Base-by-base conservation (phyloP, 2,329 filamentous ascomycete species). In the Talaromyces amestolkiae region DNA sequence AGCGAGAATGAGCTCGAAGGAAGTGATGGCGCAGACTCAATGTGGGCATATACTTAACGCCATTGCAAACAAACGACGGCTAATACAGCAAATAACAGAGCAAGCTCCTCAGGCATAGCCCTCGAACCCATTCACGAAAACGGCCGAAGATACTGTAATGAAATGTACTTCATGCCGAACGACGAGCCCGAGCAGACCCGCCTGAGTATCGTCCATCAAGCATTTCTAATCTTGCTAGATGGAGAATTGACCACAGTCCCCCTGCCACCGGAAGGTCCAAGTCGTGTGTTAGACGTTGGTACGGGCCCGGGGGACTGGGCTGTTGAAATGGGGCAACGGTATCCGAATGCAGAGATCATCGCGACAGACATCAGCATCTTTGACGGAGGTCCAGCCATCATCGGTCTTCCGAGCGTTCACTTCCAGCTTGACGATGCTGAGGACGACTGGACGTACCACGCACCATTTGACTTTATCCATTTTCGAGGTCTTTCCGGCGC, bases 171-270 rank as follows among this genome's bases (percentile, higher is more conserved):
- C 73, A 87, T 89, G 82, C 88, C 88, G 15, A 89, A 89, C 73
- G 88, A 90, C 70, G 85, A 89, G 54, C 77, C 82, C 54, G 88
- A 90, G 72, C 86, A 89, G 74, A 85, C 86, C 54, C 85, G 88
- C 49, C 75, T 89, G 60, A 83, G 85, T 65, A 80, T 90, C 61
- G 79, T 86, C 45, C 87, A 90, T 69, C 86, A 89, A 72, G 84
- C 89, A 56, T 89, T 86, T 70, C 76, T 88, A 6, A 82, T 75
- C 24, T 61, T 80, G 47, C 69, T 79, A 37, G 69, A 79, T 58
- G 70, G 75, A 47, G 67, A 74, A 39, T 67, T 79, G 60, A 76
- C 76, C 31, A 70, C 74, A 35, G 70, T 72, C 6, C 70, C 74
- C 24, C 64, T 80, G 45, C 70, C 73, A 27, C 69, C 68, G 39